phyloP scores from a whole-genome alignment of 108 stramenopile genomes.

The Epithemia pelagica region DNA sequence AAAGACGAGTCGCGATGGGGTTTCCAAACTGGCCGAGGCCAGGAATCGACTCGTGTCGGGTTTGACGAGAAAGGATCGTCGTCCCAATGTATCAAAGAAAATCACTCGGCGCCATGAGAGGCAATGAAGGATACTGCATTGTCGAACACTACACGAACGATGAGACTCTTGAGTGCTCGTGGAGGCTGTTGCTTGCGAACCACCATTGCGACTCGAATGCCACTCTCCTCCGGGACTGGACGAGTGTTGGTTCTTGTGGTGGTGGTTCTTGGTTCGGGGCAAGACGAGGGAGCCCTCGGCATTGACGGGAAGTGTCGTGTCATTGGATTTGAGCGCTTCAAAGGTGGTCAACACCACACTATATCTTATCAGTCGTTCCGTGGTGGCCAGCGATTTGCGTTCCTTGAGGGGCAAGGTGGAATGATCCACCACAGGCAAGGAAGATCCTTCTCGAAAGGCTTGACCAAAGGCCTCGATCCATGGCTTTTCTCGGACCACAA shows the following conservation, averaged over 20 bases:
- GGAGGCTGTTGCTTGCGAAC: neutral
- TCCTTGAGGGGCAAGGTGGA: constrained; percentile 1
- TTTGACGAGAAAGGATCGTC: constrained; percentile 4
- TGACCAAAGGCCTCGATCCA: neutral
- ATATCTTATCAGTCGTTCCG: neutral
- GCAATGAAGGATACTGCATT: constrained; percentile 2
- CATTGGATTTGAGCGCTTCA: constrained; percentile 8
- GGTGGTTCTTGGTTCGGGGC: neutral
- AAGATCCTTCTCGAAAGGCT: constrained; percentile 4
- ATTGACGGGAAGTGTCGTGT: neutral
- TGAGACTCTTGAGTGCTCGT: too few relatives aligned
- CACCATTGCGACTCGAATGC: neutral
- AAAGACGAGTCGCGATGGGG: neutral
- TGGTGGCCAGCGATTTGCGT: neutral
- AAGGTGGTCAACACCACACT: constrained; percentile 5
- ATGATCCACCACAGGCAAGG: constrained; percentile 7
- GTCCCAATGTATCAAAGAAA: constrained; percentile 4
- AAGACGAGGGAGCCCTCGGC: neutral
- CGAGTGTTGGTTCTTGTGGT: too few relatives aligned
- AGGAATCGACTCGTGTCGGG: neutral
- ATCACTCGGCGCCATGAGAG: constrained; percentile 7
- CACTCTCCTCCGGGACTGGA: too few relatives aligned
- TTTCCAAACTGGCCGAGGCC: neutral
- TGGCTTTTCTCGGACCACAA: constrained; percentile 1
- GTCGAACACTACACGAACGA: too few relatives aligned